A percentile compares a stretch with the other conserved stretches of the same genome.
phyloP scores from a whole-genome alignment of 345 rosid species.

The Rhizophora apiculata region DNA sequence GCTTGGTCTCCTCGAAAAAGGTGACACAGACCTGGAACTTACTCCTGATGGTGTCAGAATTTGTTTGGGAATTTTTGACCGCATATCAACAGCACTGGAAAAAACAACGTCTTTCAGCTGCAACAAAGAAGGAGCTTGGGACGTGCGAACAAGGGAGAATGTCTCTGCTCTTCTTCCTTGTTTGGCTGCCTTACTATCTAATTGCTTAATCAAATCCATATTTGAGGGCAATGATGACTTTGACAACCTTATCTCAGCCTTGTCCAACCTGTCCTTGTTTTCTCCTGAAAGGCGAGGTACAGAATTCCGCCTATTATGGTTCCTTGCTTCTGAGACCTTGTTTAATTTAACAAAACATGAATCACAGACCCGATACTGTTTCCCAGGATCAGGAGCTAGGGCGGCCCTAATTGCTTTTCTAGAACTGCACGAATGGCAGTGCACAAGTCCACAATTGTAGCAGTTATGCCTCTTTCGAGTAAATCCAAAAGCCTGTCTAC shows the following conservation, averaged over 20 bases:
- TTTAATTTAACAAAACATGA: conserved; percentile 74
- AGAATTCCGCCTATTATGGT: conserved; percentile 51
- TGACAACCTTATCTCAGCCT: conserved; percentile 73
- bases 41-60: conserved; percentile 73
- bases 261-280: conserved; percentile 85
- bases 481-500: conserved; percentile 91
- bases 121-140: conserved; percentile 72
- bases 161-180: conserved; percentile 81
- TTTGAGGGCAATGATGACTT: conserved; percentile 70
- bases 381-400: conserved; percentile 78
- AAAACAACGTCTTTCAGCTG: conserved; percentile 85
- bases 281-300: conserved; percentile 91
- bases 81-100: conserved; percentile 57
- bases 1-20: conserved; percentile 93
- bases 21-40: conserved; percentile 93
- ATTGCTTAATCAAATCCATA: conserved; percentile 85
- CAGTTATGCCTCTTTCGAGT: conserved; percentile 93
- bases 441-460: conserved; percentile 95
- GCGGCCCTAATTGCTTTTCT: conserved; percentile 80
- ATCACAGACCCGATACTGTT: conserved; percentile 91
- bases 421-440: conserved; percentile 95
- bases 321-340: conserved; percentile 61
- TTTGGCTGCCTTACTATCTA: conserved; percentile 88
- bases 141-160: conserved; percentile 64
- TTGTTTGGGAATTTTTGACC: conserved; percentile 65